Percentiles rank a stretch among this genome's conserved stretches.
Conservation (phyloP, 2,329 filamentous ascomycete genomes). For the Epichloe sylvatica region DNA sequence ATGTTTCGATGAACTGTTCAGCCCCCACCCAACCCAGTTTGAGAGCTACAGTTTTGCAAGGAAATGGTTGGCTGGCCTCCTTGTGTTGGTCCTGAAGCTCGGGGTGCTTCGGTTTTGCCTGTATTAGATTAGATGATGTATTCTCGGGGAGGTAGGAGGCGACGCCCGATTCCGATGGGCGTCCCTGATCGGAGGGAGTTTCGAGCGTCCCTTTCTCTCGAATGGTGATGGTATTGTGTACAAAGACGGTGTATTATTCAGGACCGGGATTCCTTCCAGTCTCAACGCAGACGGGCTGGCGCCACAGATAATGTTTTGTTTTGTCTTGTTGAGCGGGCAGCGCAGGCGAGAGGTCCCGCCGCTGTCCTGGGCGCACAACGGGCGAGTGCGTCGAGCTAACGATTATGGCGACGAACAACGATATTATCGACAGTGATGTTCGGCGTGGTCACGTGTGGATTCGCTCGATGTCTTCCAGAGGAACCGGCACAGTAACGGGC, state of each 20-base stretch:
- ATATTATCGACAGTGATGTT: background rate
- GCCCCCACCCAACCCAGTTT: background rate
- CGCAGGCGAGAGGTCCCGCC: background rate
- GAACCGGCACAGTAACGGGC: background rate
- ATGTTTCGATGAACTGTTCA: background rate
- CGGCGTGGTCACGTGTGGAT: background rate
- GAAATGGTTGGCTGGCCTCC: no score
- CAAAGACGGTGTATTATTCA: background rate
- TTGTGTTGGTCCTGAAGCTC: background rate
- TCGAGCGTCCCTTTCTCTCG: background rate
- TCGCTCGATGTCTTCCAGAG: background rate
- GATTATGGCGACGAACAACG: background rate
- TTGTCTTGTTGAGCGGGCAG: background rate
- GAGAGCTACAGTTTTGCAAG: background rate
- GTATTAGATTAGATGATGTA: no score
- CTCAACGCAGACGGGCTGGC: background rate
- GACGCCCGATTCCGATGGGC: no score
- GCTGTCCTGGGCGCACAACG: conserved; percentile 1
- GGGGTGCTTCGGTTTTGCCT: no score
- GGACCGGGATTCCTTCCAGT: background rate
- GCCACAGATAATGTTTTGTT: background rate
- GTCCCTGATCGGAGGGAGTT: background rate
- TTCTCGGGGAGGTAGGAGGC: no score
- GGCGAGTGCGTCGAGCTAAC: background rate
- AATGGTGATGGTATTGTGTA: background rate